Evolutionary conservation across 2,329 filamentous ascomycete species (phyloP).

Genomic region (Ambrosiella cleistominuta): DNA sequence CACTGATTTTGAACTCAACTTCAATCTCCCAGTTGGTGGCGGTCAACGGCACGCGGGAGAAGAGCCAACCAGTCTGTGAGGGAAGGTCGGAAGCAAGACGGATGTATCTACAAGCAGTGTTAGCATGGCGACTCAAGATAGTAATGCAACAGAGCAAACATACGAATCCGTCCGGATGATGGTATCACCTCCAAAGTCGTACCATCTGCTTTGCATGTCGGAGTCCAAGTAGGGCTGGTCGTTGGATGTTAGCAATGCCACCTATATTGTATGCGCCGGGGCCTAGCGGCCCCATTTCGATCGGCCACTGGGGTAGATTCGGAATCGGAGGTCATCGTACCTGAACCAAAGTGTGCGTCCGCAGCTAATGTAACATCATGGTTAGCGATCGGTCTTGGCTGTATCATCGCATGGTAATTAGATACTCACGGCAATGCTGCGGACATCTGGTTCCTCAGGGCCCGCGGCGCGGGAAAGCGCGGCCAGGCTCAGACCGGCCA

Average conservation of each 20-base stretch:
- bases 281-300: background rate
- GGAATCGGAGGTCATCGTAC: constrained; percentile 30
- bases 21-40: constrained; percentile 98
- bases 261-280: background rate
- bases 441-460: constrained; percentile 13
- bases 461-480: constrained; percentile 7
- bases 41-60: constrained; percentile 82
- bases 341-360: constrained; percentile 69
- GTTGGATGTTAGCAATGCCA: background rate
- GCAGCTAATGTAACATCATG: constrained; percentile 37
- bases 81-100: constrained; percentile 79
- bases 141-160: constrained; percentile 5
- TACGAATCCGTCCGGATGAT: constrained; percentile 60
- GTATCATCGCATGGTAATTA: background rate
- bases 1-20: constrained; percentile 86
- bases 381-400: constrained; percentile 3
- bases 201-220: constrained; percentile 97
- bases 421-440: constrained; percentile 14
- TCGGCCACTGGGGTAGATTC: background rate
- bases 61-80: constrained; percentile 84
- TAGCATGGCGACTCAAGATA: background rate
- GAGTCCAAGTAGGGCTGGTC: constrained; percentile 84
- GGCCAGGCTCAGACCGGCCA: constrained; percentile 12
- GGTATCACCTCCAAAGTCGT: constrained; percentile 93
- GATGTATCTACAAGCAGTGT: constrained; percentile 48